Percentiles rank a stretch among this genome's conserved stretches.
phyloP scores from a whole-genome alignment of 2,329 filamentous ascomycete species.

The Pestalotiopsis fici region DNA sequence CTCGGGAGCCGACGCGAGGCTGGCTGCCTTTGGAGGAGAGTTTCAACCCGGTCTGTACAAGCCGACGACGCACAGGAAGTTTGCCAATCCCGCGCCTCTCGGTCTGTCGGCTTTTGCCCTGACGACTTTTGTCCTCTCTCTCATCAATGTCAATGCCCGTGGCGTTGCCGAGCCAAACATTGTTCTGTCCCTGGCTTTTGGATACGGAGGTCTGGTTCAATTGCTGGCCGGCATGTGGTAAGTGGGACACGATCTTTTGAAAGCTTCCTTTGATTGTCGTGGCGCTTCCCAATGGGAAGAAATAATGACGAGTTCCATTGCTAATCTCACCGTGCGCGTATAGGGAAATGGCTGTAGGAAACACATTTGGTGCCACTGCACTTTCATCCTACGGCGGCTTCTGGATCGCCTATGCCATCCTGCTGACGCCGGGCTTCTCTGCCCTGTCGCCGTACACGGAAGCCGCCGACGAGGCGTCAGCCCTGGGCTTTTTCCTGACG shows the following conservation, averaged over 20 bases:
- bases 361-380: conserved; percentile 83
- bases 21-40: conserved; percentile 69
- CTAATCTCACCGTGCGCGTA: conserved; percentile 10
- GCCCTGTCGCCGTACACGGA: conserved; percentile 51
- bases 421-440: conserved; percentile 68
- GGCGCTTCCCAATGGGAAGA: too few relatives aligned
- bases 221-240: conserved; percentile 86
- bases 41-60: conserved; percentile 72
- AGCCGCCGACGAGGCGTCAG: conserved; percentile 52
- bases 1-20: conserved; percentile 32
- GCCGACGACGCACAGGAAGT: conserved; percentile 66
- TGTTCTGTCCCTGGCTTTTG: conserved; percentile 69
- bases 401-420: conserved; percentile 76
- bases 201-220: conserved; percentile 78
- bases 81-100: conserved; percentile 78
- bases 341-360: conserved; percentile 86
- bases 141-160: conserved; percentile 70
- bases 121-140: conserved; percentile 78
- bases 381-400: conserved; percentile 82
- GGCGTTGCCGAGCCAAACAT: conserved; percentile 64
- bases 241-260: conserved; percentile 27
- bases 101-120: conserved; percentile 79
- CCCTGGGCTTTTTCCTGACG: conserved; percentile 73
- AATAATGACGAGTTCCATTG: too few relatives aligned
- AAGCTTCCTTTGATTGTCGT: too few relatives aligned